Evolutionary conservation across 768 basidiomycete genomes (phyloP).

Genomic region (Suillus weaverae): DNA sequence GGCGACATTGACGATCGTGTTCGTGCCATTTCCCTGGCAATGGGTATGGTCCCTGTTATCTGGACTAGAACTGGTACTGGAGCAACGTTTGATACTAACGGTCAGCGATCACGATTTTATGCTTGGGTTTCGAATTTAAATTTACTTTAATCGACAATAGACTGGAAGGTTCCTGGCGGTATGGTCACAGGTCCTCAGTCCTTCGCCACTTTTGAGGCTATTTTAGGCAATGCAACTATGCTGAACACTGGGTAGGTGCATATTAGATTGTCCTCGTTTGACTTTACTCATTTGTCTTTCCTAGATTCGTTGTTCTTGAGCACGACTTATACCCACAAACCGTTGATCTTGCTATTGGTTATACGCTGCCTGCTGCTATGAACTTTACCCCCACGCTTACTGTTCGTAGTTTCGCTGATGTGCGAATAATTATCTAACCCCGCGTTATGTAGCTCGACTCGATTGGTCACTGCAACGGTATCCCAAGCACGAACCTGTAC

Average conservation of each 20-base stretch:
- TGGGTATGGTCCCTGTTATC: conserved; percentile 90
- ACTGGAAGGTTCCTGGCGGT: conserved; percentile 88
- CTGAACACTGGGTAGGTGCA: conserved; percentile 56
- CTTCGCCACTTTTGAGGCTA: conserved; percentile 66
- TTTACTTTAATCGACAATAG: conserved; percentile 34
- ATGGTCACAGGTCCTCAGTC: conserved; percentile 63
- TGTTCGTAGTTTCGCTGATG: conserved; percentile 36
- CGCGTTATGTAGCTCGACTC: conserved; percentile 52
- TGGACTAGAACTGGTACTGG: conserved; percentile 72
- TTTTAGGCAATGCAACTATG: conserved; percentile 66
- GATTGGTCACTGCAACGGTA: conserved; percentile 75
- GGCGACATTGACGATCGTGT: conserved; percentile 94
- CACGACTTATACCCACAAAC: conserved; percentile 85
- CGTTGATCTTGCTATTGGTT: conserved; percentile 88
- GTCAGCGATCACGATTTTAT: conserved; percentile 32
- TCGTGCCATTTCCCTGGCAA: conserved; percentile 83
- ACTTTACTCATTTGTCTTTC: conserved; percentile 6
- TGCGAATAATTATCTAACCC: not conserved
- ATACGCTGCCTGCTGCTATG: conserved; percentile 78
- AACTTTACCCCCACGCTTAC: conserved; percentile 62
- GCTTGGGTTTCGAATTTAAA: not conserved
- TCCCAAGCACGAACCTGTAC: conserved; percentile 70
- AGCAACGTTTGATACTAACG: conserved; percentile 70
- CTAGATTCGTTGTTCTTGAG: conserved; percentile 83
- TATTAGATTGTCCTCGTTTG: too few species aligned